These are phyloP conservation scores for Entomortierella lignicola DNA, from an alignment of 192 early-diverging fungal genomes.

Conservation along the genomic window DNA sequence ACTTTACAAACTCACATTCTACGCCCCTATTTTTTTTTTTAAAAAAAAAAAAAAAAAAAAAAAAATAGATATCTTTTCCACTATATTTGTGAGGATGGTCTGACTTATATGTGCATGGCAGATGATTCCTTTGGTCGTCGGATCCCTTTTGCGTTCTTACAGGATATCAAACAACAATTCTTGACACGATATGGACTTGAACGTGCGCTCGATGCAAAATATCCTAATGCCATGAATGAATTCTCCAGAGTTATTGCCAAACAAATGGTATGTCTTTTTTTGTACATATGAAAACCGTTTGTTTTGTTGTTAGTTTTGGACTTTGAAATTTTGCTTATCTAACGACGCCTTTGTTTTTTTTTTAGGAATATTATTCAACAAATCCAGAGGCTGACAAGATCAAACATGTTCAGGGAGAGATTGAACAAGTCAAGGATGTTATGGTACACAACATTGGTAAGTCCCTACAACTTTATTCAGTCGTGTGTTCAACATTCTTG, in stretches of 20 bases:
- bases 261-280: conserved; percentile 93
- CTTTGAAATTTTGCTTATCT: conserved; percentile 1
- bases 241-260: conserved; percentile 83
- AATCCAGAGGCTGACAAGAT: conserved; percentile 79
- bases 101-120: conserved; percentile 91
- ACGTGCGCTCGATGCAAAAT: conserved; percentile 62
- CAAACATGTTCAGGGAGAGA: conserved; percentile 87
- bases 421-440: conserved; percentile 93
- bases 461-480: no score
- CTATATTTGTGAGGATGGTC: conserved; percentile 81
- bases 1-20: neutral
- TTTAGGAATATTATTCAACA: conserved; percentile 77
- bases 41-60: conserved; percentile 9
- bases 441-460: conserved; percentile 95
- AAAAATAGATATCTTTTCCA: conserved; percentile 86
- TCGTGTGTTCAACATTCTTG: no score
- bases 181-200: conserved; percentile 64
- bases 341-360: neutral
- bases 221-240: conserved; percentile 82
- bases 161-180: conserved; percentile 81
- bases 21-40: neutral
- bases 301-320: neutral
- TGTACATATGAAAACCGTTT: neutral
- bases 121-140: conserved; percentile 77
- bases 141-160: conserved; percentile 90